Evolutionary conservation across 1,139 yeast species (phyloP), one percentile per base, ranked within the genome.

Genomic region (Lodderomyces metapsilosis): DNA sequence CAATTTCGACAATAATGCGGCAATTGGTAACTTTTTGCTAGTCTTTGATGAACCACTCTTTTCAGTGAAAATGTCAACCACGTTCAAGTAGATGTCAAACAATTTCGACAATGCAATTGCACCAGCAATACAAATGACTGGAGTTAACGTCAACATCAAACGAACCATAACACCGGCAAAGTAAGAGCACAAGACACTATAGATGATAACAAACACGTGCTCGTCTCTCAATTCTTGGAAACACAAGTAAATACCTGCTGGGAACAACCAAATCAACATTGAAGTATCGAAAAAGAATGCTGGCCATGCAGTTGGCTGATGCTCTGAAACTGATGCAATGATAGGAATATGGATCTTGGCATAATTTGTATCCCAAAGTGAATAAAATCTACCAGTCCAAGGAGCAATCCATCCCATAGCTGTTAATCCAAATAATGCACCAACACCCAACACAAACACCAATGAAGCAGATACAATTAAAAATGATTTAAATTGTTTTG

Each of bases 301-400:
- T 11, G 98, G 96, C 99, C 99, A 94, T 10, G 98, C 96, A 18
- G 98, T 92, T 45, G 99, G 99, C 72, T 94, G 99, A 73, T 94
- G 99, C 69, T 94, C 99, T 11, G 96, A 88, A 39, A 94, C 99
- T 2, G 98, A 91, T 1, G 98, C 98, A 66, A 94, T 94, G 60
- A 94, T 94, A 40, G 99, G 99, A 56, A 94, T 94, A 62, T 94
- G 98, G 52, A 92, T 87, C 71, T 89, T 92, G 49, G 99, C 99
- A 58, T 94, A 94, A 61, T 79, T 86, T 4, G 98, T 92, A 63
- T 94, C 98, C 98, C 98, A 94, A 52, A 94, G 72, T 4, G 98
- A 91, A 69, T 94, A 94, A 73, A 94, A 94, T 66, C 99, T 85
- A 51, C 99, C 99, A 17, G 97, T 89, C 98, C 98, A 94, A 43